Conservation (phyloP, 139 green algal species). For the Ettlia oleoabundans region DNA sequence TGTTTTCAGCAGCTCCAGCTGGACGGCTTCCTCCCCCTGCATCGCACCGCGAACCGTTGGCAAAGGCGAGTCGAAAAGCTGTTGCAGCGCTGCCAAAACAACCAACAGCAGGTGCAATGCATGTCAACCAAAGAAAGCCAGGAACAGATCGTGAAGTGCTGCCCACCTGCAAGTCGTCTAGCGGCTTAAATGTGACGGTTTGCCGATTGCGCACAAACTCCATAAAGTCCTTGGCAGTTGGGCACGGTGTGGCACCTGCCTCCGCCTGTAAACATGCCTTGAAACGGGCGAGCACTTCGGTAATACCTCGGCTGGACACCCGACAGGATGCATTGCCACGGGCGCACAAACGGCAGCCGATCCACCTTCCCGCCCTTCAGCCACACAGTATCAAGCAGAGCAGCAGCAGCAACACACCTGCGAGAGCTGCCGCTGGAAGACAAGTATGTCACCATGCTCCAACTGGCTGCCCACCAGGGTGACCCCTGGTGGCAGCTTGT, state of each 20-base stretch:
- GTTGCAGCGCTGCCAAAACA: background rate
- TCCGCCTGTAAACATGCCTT: slow-evolving; percentile 8
- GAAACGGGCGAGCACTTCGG: background rate
- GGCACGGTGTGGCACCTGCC: slow-evolving; percentile 29
- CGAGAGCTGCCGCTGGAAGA: slow-evolving; percentile 69
- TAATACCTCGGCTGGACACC: too few relatives aligned
- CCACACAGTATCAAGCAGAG: background rate
- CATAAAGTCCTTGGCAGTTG: slow-evolving; percentile 71
- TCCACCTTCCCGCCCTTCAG: background rate
- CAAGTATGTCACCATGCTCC: slow-evolving; percentile 91
- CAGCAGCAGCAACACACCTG: slow-evolving; percentile 22
- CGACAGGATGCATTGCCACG: background rate
- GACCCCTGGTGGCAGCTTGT: slow-evolving; percentile 42
- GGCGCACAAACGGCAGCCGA: background rate
- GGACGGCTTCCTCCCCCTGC: slow-evolving; percentile 66
- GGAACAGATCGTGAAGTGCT: too few relatives aligned
- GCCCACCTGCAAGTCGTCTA: slow-evolving; percentile 57
- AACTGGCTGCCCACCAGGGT: slow-evolving; percentile 60
- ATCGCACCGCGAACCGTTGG: background rate
- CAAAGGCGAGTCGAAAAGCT: background rate
- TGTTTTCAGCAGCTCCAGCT: slow-evolving; percentile 86
- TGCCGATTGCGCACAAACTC: slow-evolving; percentile 71
- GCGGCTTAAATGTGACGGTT: slow-evolving; percentile 70
- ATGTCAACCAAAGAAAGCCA: too few relatives aligned
- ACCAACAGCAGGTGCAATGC: too few relatives aligned